These are phyloP conservation scores for Ophiostoma australiae DNA, from an alignment of 2,329 filamentous ascomycete genomes.

Conservation along the genomic window DNA sequence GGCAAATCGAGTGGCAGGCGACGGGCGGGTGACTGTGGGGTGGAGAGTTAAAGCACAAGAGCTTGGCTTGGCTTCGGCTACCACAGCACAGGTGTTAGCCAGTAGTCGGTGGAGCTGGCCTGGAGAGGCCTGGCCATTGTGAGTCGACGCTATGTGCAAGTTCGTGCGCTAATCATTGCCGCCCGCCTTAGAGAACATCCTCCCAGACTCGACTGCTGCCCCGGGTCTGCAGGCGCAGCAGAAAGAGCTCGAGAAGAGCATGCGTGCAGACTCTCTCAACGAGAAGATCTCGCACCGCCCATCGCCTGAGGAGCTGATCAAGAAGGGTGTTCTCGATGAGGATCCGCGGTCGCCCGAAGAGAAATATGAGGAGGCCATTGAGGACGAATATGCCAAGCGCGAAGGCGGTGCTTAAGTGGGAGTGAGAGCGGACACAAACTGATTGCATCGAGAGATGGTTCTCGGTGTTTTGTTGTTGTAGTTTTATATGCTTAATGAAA, in stretches of 20 bases:
- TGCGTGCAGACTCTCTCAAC: conserved; percentile 81
- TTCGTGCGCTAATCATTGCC: not conserved
- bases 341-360: conserved; percentile 56
- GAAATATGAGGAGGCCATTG: conserved; percentile 57
- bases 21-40: not conserved
- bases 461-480: not conserved
- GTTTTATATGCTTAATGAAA: not conserved
- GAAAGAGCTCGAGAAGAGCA: conserved; percentile 79
- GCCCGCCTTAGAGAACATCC: conserved; percentile 69
- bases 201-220: conserved; percentile 71
- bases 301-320: conserved; percentile 67
- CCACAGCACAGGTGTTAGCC: not conserved
- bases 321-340: conserved; percentile 71
- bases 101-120: not conserved
- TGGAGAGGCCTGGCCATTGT: not conserved
- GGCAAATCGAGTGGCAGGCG: not conserved
- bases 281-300: conserved; percentile 79
- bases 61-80: not conserved
- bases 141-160: conserved; percentile 4
- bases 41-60: not conserved
- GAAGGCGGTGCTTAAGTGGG: conserved; percentile 51
- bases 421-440: not conserved
- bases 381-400: conserved; percentile 60
- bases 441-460: not conserved
- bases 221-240: conserved; percentile 76